Base-by-base conservation (phyloP, 805 yeast genomes). In the Debaryomyces castellii region DNA sequence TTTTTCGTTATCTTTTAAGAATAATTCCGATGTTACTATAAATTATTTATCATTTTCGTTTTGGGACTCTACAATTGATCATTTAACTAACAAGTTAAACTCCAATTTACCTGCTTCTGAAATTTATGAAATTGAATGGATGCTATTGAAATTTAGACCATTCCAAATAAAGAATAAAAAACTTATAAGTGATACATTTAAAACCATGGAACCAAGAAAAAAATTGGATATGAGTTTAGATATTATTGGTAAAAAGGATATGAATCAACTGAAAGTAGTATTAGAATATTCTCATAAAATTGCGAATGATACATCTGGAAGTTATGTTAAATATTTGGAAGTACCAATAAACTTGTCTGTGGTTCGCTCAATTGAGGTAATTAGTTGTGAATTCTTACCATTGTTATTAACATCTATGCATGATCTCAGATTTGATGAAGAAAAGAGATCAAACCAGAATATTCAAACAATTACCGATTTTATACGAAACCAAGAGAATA, bases 311-410 rank as follows among this genome's bases (percentile, higher is more conserved):
- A 23, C 49, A 12, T 39, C 47, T 2, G 56, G 53, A 9, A 55
- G 64, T 20, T 70, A 64, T 47, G 71, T 78, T 14, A 76, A 92
- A 53, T 76, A 77, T 17, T 64, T 90, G 11, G 78, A 77, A 11
- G 76, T 89, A 2, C 92, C 96, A 0, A 72, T 88, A 23, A 74
- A 81, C 37, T 73, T 87, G 3, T 80, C 92, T 0, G 88, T 89
- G 1, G 76, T 82, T 50, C 81, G 91, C 2, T 80, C 90, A 39
- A 75, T 87, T 34, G 95, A 87, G 52, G 62, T 89, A 3, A 83
- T 85, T 1, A 83, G 88, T 3, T 85, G 85, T 60, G 96, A 89
- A 55, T 67, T 92, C 4, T 64, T 89, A 12, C 90, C 89, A 1
- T 56, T 85, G 32, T 60, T 49, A 51, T 67, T 48, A 5, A 54